These are phyloP conservation scores for Ustilago tritici DNA, from an alignment of 1,284 basidiomycete genomes.

Conservation along the genomic window DNA sequence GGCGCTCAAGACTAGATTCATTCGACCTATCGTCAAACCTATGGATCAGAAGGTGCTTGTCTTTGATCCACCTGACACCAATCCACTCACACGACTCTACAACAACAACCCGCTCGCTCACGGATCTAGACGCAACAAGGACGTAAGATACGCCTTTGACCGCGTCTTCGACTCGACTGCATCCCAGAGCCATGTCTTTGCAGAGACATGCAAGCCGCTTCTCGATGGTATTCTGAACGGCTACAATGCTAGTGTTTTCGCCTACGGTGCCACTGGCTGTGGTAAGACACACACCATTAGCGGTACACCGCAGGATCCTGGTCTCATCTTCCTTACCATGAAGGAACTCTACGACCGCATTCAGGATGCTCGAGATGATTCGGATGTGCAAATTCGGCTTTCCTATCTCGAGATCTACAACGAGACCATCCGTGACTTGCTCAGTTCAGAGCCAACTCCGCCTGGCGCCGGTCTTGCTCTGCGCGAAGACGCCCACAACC, in stretches of 20 bases:
- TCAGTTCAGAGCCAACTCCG: conserved; percentile 64
- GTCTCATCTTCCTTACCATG: conserved; percentile 69
- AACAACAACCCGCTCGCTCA: conserved; percentile 33
- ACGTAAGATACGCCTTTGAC: conserved; percentile 68
- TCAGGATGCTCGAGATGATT: conserved; percentile 57
- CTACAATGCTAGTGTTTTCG: conserved; percentile 69
- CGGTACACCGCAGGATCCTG: conserved; percentile 64
- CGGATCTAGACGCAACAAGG: conserved; percentile 49
- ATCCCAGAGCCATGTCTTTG: conserved; percentile 63
- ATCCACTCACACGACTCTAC: conserved; percentile 56
- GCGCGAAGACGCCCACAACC: conserved; percentile 65
- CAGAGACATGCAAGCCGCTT: conserved; percentile 64
- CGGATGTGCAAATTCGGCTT: conserved; percentile 64
- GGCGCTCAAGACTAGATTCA: conserved; percentile 51
- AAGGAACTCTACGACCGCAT: conserved; percentile 67
- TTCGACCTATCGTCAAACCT: conserved; percentile 64
- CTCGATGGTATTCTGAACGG: conserved; percentile 66
- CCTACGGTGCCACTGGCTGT: conserved; percentile 69
- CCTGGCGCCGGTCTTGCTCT: conserved; percentile 63
- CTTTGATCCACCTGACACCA: conserved; percentile 66
- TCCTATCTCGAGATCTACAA: conserved; percentile 70
- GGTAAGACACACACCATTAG: conserved; percentile 70
- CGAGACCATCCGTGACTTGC: conserved; percentile 67
- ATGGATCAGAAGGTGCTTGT: conserved; percentile 69
- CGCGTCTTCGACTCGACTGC: conserved; percentile 63